phyloP scores from a whole-genome alignment of 2,329 filamentous ascomycete species.

The Cytospora mali region DNA sequence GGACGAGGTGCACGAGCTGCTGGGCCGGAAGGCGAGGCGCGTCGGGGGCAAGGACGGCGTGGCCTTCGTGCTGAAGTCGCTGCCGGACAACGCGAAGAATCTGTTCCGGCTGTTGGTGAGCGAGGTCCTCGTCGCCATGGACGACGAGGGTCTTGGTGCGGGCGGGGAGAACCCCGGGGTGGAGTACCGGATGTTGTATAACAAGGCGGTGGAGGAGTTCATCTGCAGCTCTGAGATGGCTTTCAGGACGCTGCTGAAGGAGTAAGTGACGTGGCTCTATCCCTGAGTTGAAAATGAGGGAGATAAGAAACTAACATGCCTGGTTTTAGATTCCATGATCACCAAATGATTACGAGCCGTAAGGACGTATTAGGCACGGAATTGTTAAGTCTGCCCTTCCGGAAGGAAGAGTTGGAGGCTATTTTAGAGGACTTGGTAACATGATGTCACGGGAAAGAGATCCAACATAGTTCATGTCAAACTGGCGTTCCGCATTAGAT shows the following conservation, averaged over 20 bases:
- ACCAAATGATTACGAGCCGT: conserved; percentile 91
- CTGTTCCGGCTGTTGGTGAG: conserved; percentile 83
- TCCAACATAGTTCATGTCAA: not conserved
- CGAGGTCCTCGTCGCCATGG: conserved; percentile 75
- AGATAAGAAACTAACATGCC: conserved; percentile 34
- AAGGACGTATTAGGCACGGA: conserved; percentile 87
- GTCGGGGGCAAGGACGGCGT: conserved; percentile 90
- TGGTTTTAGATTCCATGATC: conserved; percentile 77
- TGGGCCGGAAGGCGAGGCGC: conserved; percentile 77
- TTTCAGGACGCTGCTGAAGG: conserved; percentile 90
- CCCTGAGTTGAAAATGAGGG: not conserved
- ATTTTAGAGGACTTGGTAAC: conserved; percentile 75
- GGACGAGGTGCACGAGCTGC: conserved; percentile 84
- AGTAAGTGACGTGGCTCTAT: conserved; percentile 55
- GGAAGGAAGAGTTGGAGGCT: conserved; percentile 83
- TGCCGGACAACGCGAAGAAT: conserved; percentile 89
- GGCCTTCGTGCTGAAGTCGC: conserved; percentile 82
- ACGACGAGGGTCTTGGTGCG: conserved; percentile 55
- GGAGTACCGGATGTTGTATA: conserved; percentile 89
- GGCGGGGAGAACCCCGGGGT: conserved; percentile 67
- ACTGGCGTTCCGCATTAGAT: not conserved
- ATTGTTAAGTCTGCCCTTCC: conserved; percentile 80
- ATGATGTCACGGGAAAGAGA: conserved; percentile 30
- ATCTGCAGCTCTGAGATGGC: conserved; percentile 96
- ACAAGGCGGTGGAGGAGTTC: conserved; percentile 95